Conservation (phyloP, 257 asterid genomes). For the Parsonsia alboflavescens region DNA sequence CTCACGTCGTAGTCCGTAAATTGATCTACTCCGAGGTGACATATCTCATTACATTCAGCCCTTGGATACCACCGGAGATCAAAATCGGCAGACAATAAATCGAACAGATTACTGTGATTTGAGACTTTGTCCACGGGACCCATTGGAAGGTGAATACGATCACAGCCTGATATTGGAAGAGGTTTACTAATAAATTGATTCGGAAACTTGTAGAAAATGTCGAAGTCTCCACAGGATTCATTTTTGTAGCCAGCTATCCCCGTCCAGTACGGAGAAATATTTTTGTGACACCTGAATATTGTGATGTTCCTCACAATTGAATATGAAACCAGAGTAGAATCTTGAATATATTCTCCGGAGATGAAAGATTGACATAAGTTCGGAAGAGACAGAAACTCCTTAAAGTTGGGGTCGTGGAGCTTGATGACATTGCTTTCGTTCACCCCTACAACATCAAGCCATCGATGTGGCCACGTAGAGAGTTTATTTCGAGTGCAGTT, state of each 20-base stretch:
- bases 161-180: not conserved
- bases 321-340: slow-evolving; percentile 20
- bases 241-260: not conserved
- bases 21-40: slow-evolving; percentile 15
- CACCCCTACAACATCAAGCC: not conserved
- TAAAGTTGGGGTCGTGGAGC: not conserved
- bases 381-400: not conserved
- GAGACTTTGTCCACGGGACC: not conserved
- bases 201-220: not conserved
- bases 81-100: slow-evolving; percentile 15
- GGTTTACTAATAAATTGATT: not conserved
- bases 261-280: not conserved
- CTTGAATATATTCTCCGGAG: not conserved
- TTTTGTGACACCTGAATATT: slow-evolving; percentile 8
- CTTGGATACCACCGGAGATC: slow-evolving; percentile 15
- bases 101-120: not conserved
- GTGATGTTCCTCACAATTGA: slow-evolving; percentile 23
- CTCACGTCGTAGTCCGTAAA: slow-evolving; percentile 2
- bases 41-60: not conserved
- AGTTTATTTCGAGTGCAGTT: slow-evolving; percentile 17
- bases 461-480: not conserved
- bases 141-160: slow-evolving; percentile 14
- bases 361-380: not conserved
- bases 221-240: not conserved
- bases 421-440: slow-evolving; percentile 3